Evolutionary conservation across 2,329 filamentous ascomycete species (phyloP), one percentile per base, ranked within the genome.

Genomic region (Emergomyces orientalis): DNA sequence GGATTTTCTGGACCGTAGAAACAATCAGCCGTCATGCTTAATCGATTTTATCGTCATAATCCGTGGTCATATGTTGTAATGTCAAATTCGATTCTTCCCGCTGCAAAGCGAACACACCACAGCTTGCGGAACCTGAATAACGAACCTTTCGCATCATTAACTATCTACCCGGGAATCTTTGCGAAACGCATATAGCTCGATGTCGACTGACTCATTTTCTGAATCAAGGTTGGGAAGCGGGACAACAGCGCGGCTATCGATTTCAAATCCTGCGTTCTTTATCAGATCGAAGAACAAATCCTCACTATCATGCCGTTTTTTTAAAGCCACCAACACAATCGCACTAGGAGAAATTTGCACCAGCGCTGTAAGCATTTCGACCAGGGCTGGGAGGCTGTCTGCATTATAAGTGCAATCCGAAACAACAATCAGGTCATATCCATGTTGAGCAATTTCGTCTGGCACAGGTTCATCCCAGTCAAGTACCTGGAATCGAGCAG

Each of bases 351-450:
- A 84, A 37, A 71, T 71, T 22, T 72, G 69, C 51, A 80, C 73
- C 58, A 88, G 72, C 11, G 73, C 75, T 27, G 70, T 68, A 11
- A 90, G 74, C 1, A 85, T 86, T 34, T 75, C 74, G 8, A 89
- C 86, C 45, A 90, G 76, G 30, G 84, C 80, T 2, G 85, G 84
- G 60, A 87, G 81, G 64, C 84, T 87, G 68, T 88, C 86, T 19
- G 82, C 78, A 71, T 90, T 90, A 74, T 90, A 90, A 1, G 87
- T 90, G 73, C 88, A 90, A 71, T 90, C 88, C 1, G 86, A 85
- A 0, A 88, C 82, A 3, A 89, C 71, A 27, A 89, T 79, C 41
- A 90, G 69, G 71, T 88, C 83, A 68, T 84, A 79, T 13, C 68
- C 69, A 45, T 69, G 69, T 30, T 69, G 66, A 27, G 68, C 69